phyloP scores from a whole-genome alignment of 345 rosid genomes.

The Heritiera littoralis region DNA sequence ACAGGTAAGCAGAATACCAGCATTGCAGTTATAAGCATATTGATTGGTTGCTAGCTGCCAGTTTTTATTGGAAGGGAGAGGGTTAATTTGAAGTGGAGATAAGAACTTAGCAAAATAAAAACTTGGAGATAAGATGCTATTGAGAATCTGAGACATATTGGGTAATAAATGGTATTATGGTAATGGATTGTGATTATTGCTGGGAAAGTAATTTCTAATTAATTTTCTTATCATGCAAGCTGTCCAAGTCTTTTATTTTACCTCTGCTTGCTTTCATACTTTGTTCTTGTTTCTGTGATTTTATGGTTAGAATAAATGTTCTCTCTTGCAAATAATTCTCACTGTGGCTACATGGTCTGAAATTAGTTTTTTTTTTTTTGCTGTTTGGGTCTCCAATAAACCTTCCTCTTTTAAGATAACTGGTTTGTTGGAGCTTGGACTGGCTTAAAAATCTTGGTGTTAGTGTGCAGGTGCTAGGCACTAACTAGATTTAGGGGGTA shows the following conservation, averaged over 20 bases:
- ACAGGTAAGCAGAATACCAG: constrained; percentile 46
- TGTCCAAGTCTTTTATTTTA: background rate
- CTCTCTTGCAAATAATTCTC: background rate
- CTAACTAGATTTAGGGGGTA: background rate
- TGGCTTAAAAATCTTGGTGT: background rate
- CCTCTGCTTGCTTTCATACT: background rate
- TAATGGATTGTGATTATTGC: background rate
- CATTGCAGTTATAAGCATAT: background rate
- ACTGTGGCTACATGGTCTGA: background rate
- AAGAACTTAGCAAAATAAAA: background rate
- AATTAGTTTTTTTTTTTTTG: background rate
- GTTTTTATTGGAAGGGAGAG: background rate
- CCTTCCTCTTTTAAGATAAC: background rate
- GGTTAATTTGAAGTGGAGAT: background rate
- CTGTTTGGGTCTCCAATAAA: background rate
- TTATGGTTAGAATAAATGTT: background rate
- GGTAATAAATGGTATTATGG: background rate
- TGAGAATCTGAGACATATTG: background rate
- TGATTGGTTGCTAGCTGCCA: background rate
- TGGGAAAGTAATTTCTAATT: background rate
- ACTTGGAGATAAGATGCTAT: background rate
- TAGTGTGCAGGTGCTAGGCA: background rate
- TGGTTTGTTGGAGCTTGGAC: background rate
- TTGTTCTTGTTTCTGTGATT: background rate
- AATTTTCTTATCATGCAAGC: background rate